Evolutionary conservation across 768 basidiomycete genomes (phyloP), one percentile per base, ranked within the genome.

Genomic region (Tremella fuciformis): DNA sequence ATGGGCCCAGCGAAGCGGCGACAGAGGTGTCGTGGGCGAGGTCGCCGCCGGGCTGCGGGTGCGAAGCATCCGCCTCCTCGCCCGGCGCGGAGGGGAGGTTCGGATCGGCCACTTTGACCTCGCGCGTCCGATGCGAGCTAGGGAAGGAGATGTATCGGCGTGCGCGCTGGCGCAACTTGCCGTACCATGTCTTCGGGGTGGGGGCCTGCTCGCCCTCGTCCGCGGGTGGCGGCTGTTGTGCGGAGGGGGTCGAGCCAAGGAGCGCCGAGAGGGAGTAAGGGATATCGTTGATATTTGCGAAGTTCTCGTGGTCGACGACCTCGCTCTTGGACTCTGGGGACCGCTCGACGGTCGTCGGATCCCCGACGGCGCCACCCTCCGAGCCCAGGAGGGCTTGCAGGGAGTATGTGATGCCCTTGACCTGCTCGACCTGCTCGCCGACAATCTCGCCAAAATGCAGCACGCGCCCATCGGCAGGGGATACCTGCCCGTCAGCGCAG

Each of bases 401-500:
- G 1, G 92, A 96, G 72, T 99, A 99, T 0, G 91, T 96, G 63
- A 94, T 87, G 15, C 96, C 96, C 78, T 99, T 99, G 71, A 99
- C 90, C 77, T 97, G 93, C 73, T 96, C 93, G 52, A 99, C 89
- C 24, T 84, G 84, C 50, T 84, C 80, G 65, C 84, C 84, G 37
- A 80, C 83, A 62, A 99, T 88, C 0, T 84, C 84, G 34, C 96
- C 96, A 66, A 92, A 91, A 74, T 98, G 94, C 24, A 98, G 81
- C 1, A 99, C 83, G 0, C 82, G 87, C 2, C 96, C 96, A 66
- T 99, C 96, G 1, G 96, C 93, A 0, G 96, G 96, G 62, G 89
- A 91, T 59, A 94, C 88, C 88, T 89, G 29, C 22, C 21, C 13
- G 8, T 46, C n/a, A 46, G 42, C 15, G n/a, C 15, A 46, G 22